Evolutionary conservation across 2,329 filamentous ascomycete species (phyloP).

Genomic region (Chrysosporium keratinophilum): DNA sequence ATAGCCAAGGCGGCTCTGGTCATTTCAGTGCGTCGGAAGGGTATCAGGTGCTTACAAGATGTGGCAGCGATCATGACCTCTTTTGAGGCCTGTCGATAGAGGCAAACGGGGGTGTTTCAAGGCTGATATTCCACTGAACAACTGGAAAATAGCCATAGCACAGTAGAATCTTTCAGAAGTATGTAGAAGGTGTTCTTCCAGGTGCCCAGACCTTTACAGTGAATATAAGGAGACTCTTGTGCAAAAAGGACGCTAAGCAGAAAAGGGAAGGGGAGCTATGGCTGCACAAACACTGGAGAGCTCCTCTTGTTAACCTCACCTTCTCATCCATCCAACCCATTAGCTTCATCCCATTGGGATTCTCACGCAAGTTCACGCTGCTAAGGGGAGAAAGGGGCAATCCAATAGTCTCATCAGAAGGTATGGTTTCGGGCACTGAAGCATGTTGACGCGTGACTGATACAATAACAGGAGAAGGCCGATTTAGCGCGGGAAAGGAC

Average conservation of each 20-base stretch:
- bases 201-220: background rate
- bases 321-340: background rate
- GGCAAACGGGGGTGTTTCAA: too few species aligned
- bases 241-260: conserved; percentile 9
- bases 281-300: conserved; percentile 1
- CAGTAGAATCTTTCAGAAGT: background rate
- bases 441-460: background rate
- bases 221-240: background rate
- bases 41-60: background rate
- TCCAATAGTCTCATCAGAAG: background rate
- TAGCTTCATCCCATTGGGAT: background rate
- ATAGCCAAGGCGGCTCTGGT: too few species aligned
- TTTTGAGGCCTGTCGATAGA: background rate
- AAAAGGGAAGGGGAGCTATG: conserved; percentile 8
- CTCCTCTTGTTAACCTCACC: conserved; percentile 5
- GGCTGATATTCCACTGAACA: background rate
- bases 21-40: too few species aligned
- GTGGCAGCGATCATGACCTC: background rate
- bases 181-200: background rate
- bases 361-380: background rate
- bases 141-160: background rate
- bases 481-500: background rate
- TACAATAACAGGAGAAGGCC: conserved; percentile 1
- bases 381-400: background rate
- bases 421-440: background rate